Percentiles rank a stretch among this genome's conserved stretches.
phyloP scores from a whole-genome alignment of 192 early-diverging fungal genomes.

The Coemansia sp. region DNA sequence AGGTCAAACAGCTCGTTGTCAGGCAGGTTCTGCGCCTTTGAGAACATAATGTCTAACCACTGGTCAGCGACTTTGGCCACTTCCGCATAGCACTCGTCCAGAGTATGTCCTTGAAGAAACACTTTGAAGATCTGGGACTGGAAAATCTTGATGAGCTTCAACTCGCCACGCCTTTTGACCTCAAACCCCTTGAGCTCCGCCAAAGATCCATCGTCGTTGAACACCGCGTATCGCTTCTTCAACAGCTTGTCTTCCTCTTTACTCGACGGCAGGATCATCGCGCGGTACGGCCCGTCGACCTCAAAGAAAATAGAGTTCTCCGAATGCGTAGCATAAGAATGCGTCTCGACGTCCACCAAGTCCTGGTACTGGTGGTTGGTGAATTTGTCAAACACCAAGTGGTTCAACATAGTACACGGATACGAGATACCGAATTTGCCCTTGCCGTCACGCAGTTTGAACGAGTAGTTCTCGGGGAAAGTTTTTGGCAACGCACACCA shows the following conservation, averaged over 20 bases:
- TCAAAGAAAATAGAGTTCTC: slow-evolving; percentile 99
- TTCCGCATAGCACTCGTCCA: slow-evolving; percentile 86
- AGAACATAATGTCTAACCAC: slow-evolving; percentile 95
- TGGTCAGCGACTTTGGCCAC: slow-evolving; percentile 91
- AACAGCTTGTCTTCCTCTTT: slow-evolving; percentile 94
- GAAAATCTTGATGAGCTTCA: slow-evolving; percentile 98
- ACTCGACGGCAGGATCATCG: slow-evolving; percentile 96
- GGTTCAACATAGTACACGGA: slow-evolving; percentile 98
- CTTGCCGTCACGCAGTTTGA: slow-evolving; percentile 69
- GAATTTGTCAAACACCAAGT: slow-evolving; percentile 93
- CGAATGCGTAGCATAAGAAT: slow-evolving; percentile 67
- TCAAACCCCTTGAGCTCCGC: slow-evolving; percentile 99
- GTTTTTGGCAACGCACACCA: slow-evolving; percentile 94
- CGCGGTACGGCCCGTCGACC: slow-evolving; percentile 97
- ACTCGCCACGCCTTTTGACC: slow-evolving; percentile 97
- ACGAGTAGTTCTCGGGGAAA: slow-evolving; percentile 93
- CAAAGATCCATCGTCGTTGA: slow-evolving; percentile 90
- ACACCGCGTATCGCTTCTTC: slow-evolving; percentile 99
- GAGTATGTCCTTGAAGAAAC: slow-evolving; percentile 84
- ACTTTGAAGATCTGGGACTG: slow-evolving; percentile 93
- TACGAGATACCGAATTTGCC: slow-evolving; percentile 92
- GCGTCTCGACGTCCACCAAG: slow-evolving; percentile 60
- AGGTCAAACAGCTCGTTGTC: slow-evolving; percentile 94
- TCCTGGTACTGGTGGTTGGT: slow-evolving; percentile 98
- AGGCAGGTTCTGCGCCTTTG: slow-evolving; percentile 73